Conservation (phyloP, 2,329 filamentous ascomycete genomes). For the Myrmaecium sp. region DNA sequence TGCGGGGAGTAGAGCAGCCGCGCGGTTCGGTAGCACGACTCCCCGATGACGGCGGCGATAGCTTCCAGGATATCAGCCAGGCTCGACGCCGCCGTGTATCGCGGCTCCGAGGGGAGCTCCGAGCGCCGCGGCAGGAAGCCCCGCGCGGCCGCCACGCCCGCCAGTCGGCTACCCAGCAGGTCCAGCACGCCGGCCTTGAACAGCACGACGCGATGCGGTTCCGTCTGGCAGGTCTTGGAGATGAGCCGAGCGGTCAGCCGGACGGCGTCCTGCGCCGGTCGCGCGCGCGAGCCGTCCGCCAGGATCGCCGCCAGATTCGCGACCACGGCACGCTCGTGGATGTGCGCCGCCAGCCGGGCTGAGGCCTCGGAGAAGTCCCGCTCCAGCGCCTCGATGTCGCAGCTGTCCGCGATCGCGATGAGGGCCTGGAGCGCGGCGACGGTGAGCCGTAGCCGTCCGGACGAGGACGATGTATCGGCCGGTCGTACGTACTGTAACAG, state of each 20-base stretch:
- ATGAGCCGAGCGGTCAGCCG: constrained; percentile 41
- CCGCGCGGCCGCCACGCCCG: constrained; percentile 14
- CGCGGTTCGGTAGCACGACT: constrained; percentile 63
- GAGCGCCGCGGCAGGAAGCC: constrained; percentile 38
- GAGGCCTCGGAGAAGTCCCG: too few species aligned
- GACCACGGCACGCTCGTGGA: constrained; percentile 49
- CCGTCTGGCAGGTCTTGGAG: constrained; percentile 48
- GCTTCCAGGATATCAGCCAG: constrained; percentile 61
- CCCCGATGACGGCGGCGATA: constrained; percentile 56
- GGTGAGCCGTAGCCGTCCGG: too few species aligned
- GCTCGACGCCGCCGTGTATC: constrained; percentile 35
- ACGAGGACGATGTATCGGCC: too few species aligned
- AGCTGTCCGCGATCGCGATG: constrained; percentile 53
- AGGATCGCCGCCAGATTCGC: constrained; percentile 50
- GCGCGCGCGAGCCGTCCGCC: constrained; percentile 35
- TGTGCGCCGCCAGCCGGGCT: constrained; percentile 15
- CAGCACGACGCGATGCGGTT: constrained; percentile 53
- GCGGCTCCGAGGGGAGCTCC: too few species aligned
- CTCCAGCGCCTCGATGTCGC: too few species aligned
- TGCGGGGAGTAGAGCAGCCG: constrained; percentile 33
- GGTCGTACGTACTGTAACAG: too few species aligned
- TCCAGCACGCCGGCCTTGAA: constrained; percentile 61
- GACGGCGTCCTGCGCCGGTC: constrained; percentile 44
- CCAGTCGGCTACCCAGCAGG: constrained; percentile 57
- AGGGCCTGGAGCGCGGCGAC: constrained; percentile 60